Evolutionary conservation across 2,329 filamentous ascomycete species (phyloP).

Genomic region (Colletotrichum sp.): DNA sequence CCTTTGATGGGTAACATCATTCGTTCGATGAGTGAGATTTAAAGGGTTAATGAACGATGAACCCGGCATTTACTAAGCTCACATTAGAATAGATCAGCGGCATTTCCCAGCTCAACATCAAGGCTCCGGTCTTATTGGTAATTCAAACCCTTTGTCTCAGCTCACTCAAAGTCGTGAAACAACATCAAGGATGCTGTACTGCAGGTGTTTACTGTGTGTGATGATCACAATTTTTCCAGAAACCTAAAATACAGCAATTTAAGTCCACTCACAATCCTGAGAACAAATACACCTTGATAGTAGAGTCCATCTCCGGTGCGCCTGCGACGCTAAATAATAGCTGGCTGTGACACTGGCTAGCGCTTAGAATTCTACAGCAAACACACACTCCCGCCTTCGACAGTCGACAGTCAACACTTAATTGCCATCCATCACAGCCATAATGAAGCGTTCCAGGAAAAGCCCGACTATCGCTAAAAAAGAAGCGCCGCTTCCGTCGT

Average conservation of each 20-base stretch:
- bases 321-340: no score
- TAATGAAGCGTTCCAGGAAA: background rate
- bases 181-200: background rate
- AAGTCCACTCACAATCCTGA: background rate
- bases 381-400: accelerated
- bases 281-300: accelerated
- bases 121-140: background rate
- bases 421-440: accelerated
- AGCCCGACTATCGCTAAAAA: accelerated
- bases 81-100: accelerated
- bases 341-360: no score
- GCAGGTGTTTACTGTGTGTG: background rate
- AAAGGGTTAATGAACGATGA: accelerated
- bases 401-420: accelerated
- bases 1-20: no score
- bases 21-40: no score
- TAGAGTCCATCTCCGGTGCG: background rate
- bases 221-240: background rate
- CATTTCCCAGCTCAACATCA: background rate
- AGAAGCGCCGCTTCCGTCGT: accelerated
- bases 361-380: accelerated
- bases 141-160: background rate
- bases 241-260: background rate
- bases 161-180: accelerated
- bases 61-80: accelerated